Evolutionary conservation across 176 grass and related monocot species (phyloP).

Genomic region (Alloteropsis semialata): DNA sequence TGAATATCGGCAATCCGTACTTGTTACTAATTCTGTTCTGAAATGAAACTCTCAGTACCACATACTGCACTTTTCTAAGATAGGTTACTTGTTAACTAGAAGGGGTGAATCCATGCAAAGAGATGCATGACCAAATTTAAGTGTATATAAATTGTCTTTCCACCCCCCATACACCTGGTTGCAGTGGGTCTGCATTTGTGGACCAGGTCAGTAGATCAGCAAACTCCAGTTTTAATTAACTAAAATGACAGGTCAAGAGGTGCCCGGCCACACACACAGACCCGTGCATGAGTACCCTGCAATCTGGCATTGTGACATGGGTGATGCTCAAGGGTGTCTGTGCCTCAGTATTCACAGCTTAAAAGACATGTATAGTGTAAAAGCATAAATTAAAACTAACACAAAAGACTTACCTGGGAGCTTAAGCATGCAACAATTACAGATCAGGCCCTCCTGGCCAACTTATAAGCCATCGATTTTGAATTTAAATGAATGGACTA

Average conservation of each 20-base stretch:
- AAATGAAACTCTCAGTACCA: conserved; percentile 1
- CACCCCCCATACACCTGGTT: not conserved
- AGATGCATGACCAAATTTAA: not conserved
- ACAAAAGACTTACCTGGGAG: not conserved
- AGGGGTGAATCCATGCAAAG: not conserved
- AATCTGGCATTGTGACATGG: not conserved
- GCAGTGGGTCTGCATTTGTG: not conserved
- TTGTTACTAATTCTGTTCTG: not conserved
- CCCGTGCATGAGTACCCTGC: not conserved
- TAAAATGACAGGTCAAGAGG: not conserved
- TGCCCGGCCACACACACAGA: not conserved
- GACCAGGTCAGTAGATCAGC: not conserved
- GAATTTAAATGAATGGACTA: not conserved
- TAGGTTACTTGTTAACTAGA: conserved; percentile 4
- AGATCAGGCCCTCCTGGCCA: not conserved
- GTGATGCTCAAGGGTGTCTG: not conserved
- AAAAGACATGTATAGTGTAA: not conserved
- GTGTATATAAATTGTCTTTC: not conserved
- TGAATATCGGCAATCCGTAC: not conserved
- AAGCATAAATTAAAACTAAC: not conserved
- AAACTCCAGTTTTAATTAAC: not conserved
- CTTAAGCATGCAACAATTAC: not conserved
- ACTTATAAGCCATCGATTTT: not conserved
- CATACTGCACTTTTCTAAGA: not conserved
- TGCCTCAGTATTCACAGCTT: not conserved